Percentiles rank a stretch among this genome's conserved stretches.
These are phyloP conservation scores for Mucor velutinosus DNA, from an alignment of 371 early-diverging fungal genomes.

Conservation along the genomic window DNA sequence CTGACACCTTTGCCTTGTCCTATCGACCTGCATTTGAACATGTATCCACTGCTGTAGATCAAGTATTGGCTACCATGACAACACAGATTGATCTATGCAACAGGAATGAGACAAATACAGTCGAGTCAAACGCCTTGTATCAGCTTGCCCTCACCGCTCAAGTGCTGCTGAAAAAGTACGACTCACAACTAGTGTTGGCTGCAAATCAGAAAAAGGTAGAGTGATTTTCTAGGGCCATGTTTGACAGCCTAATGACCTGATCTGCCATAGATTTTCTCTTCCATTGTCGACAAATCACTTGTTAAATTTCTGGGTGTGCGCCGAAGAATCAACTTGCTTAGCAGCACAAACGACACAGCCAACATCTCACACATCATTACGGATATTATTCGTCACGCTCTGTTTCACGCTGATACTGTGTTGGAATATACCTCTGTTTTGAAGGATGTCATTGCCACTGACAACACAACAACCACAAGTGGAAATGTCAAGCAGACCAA, in stretches of 20 bases:
- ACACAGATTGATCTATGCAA: constrained; percentile 13
- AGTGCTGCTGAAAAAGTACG: constrained; percentile 26
- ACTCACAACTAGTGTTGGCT: constrained; percentile 33
- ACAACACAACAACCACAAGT: neutral
- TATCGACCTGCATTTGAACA: constrained; percentile 49
- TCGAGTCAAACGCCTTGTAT: constrained; percentile 8
- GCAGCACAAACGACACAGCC: neutral
- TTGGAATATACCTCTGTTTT: constrained; percentile 45
- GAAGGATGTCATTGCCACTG: constrained; percentile 18
- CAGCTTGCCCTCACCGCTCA: constrained; percentile 16
- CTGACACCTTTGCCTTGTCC: constrained; percentile 24
- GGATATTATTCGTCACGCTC: constrained; percentile 27
- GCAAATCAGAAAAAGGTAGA: constrained; percentile 47
- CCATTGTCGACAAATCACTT: constrained; percentile 34
- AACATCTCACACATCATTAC: constrained; percentile 17
- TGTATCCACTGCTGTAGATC: constrained; percentile 31
- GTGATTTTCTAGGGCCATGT: neutral
- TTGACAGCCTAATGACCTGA: neutral
- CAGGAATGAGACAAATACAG: neutral
- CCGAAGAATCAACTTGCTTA: constrained; percentile 14
- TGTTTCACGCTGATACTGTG: constrained; percentile 47
- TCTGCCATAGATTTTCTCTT: constrained; percentile 30
- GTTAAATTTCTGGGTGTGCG: constrained; percentile 23
- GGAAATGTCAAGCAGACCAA: constrained; percentile 22
- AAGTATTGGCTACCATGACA: constrained; percentile 17